Conservation (phyloP, 108 stramenopile genomes). For the Skeletonema costatum region DNA sequence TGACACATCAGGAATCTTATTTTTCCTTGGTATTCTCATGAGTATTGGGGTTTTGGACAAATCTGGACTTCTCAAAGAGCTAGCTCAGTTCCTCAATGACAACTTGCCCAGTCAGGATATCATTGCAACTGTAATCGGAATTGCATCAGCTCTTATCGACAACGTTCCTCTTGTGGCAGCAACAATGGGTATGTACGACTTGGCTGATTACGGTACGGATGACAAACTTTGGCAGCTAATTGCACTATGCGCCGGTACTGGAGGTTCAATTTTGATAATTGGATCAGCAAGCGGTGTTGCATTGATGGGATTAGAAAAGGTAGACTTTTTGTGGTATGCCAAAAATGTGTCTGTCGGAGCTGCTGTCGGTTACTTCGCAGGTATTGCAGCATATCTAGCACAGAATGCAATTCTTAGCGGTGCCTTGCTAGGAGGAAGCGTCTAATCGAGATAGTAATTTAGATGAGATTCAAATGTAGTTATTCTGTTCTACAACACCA, state of each 20-base stretch:
- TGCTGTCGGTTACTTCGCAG: conserved; percentile 88
- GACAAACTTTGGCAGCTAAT: conserved; percentile 94
- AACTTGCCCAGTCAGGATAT: conserved; percentile 89
- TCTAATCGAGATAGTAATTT: not conserved
- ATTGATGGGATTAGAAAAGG: conserved; percentile 94
- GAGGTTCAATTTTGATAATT: conserved; percentile 93
- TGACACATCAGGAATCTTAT: conserved; percentile 91
- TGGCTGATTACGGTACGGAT: conserved; percentile 86
- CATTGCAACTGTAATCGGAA: conserved; percentile 93
- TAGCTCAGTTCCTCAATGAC: conserved; percentile 87
- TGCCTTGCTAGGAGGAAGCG: conserved; percentile 33
- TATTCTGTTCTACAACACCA: too few species aligned
- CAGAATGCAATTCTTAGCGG: conserved; percentile 76
- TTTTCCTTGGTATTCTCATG: conserved; percentile 96
- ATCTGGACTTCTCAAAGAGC: conserved; percentile 85
- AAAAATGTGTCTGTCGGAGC: conserved; percentile 89
- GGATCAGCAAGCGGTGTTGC: conserved; percentile 94
- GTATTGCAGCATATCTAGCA: conserved; percentile 86
- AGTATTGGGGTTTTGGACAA: conserved; percentile 93
- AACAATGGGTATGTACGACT: conserved; percentile 95
- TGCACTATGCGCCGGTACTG: conserved; percentile 94
- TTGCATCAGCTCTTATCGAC: conserved; percentile 92
- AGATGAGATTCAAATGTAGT: not conserved
- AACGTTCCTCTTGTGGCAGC: conserved; percentile 95
- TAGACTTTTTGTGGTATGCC: conserved; percentile 95